Evolutionary conservation across 176 grass and related monocot species (phyloP).

Genomic region (Rhynchospora pubera): DNA sequence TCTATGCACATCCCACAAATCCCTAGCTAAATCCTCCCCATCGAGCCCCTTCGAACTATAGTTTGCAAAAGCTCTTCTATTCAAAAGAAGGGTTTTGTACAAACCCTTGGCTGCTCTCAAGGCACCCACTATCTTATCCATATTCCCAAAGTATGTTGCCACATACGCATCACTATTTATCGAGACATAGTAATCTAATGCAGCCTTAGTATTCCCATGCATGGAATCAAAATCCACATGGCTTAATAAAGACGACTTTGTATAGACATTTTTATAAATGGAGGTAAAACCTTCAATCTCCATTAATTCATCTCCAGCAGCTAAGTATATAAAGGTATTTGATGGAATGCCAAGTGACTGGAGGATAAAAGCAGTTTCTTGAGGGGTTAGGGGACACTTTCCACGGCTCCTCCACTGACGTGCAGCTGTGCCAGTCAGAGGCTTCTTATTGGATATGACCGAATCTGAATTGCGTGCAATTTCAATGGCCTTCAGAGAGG

Average conservation of each 20-base stretch:
- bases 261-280: constrained; percentile 63
- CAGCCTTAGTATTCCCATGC: constrained; percentile 96
- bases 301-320: constrained; percentile 84
- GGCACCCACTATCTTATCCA: constrained; percentile 94
- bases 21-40: constrained; percentile 59
- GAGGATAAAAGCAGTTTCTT: constrained; percentile 86
- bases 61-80: constrained; percentile 75
- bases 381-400: constrained; percentile 85
- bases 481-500: constrained; percentile 65
- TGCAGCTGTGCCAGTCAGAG: constrained; percentile 58
- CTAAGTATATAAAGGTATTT: constrained; percentile 70
- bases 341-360: constrained; percentile 59
- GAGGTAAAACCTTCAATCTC: constrained; percentile 74
- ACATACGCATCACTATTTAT: constrained; percentile 74
- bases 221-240: constrained; percentile 74
- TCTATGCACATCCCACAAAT: constrained; percentile 64
- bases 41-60: constrained; percentile 41
- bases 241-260: constrained; percentile 59
- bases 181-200: constrained; percentile 92
- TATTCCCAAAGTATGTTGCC: constrained; percentile 92
- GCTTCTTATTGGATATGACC: constrained; percentile 40
- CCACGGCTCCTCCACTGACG: constrained; percentile 70
- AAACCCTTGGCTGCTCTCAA: constrained; percentile 76
- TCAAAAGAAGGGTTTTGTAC: constrained; percentile 73
- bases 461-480: constrained; percentile 38